Conservation (phyloP, 2,329 filamentous ascomycete genomes). For the Venturia asperata region DNA sequence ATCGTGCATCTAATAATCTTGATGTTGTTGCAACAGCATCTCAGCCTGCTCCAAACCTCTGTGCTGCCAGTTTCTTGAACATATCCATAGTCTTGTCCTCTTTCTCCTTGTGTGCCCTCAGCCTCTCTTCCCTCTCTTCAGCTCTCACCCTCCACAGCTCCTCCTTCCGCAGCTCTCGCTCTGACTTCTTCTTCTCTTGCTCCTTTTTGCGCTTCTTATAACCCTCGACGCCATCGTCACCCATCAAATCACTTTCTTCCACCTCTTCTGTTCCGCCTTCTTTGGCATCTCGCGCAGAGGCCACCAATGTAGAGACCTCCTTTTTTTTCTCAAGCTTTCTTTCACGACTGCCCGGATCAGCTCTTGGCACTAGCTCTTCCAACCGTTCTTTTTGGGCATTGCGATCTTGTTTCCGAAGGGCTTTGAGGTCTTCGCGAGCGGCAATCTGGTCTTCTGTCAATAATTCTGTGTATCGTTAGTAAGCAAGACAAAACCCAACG, state of each 20-base stretch:
- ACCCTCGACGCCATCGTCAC: conserved; percentile 57
- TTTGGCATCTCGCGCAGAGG: conserved; percentile 60
- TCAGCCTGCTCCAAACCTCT: conserved; percentile 58
- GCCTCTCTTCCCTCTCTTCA: conserved; percentile 72
- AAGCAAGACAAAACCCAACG: not conserved
- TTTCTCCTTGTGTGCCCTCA: conserved; percentile 62
- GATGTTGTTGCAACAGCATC: not conserved
- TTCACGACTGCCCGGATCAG: conserved; percentile 75
- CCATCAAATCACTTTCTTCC: conserved; percentile 70
- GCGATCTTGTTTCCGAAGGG: conserved; percentile 58
- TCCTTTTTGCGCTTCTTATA: conserved; percentile 60
- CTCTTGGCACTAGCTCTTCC: conserved; percentile 75
- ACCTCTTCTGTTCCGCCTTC: conserved; percentile 60
- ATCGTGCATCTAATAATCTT: not conserved
- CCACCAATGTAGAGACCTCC: conserved; percentile 64
- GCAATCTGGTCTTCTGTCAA: conserved; percentile 44
- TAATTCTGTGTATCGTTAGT: conserved; percentile 31
- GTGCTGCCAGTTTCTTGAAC: conserved; percentile 68
- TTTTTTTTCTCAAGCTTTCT: conserved; percentile 79
- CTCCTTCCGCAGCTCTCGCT: conserved; percentile 74
- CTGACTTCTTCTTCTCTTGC: conserved; percentile 68
- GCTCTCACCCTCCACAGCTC: conserved; percentile 67
- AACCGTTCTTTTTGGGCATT: conserved; percentile 61
- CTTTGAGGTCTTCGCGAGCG: conserved; percentile 48
- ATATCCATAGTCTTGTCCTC: conserved; percentile 81